These are phyloP conservation scores for Fusarium sp. DNA, from an alignment of 2,329 filamentous ascomycete species.

Conservation along the genomic window DNA sequence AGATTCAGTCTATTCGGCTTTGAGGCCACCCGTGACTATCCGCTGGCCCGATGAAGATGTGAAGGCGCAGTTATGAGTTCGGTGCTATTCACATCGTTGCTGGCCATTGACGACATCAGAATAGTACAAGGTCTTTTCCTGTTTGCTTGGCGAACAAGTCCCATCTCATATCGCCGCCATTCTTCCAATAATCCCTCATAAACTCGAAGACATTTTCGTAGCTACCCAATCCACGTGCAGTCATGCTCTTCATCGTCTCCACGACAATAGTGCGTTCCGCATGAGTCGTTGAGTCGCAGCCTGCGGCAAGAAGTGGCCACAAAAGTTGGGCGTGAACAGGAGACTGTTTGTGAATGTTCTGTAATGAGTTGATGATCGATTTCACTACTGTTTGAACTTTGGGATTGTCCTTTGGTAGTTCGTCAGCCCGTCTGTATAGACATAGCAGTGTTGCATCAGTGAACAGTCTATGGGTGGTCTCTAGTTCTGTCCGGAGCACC, in stretches of 20 bases:
- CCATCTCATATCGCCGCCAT: neutral
- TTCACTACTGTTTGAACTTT: neutral
- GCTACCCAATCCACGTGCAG: neutral
- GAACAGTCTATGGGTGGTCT: neutral
- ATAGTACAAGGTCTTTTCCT: constrained; percentile 6
- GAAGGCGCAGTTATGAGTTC: neutral
- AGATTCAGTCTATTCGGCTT: neutral
- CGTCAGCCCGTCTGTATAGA: neutral
- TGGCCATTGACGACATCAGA: neutral
- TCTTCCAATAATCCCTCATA: constrained; percentile 14
- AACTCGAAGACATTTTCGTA: constrained; percentile 1
- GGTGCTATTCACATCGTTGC: neutral
- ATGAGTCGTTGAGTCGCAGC: neutral
- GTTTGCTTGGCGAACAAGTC: constrained; percentile 9
- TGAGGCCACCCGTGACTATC: neutral
- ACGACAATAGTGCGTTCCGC: neutral
- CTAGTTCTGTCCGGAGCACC: neutral
- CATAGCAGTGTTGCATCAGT: constrained; percentile 2
- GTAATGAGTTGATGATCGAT: neutral
- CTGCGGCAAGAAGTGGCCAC: constrained; percentile 10
- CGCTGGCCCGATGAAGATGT: neutral
- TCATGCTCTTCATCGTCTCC: constrained; percentile 5
- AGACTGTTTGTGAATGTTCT: neutral
- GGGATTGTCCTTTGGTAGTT: neutral
- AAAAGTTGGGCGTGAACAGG: neutral